Evolutionary conservation across 2,329 filamentous ascomycete species (phyloP).

Genomic region (Hortaea werneckii): DNA sequence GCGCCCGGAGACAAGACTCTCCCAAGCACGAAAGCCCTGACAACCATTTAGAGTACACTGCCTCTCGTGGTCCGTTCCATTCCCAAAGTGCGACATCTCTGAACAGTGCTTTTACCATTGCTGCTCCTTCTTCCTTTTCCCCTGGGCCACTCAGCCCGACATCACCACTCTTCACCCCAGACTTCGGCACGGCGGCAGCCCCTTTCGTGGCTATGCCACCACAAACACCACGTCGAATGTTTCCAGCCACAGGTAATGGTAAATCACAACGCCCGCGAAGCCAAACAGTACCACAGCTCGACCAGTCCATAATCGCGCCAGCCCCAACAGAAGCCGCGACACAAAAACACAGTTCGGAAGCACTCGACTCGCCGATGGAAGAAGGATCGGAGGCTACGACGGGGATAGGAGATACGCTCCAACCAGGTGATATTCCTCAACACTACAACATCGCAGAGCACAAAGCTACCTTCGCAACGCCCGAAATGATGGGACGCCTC

Average conservation of each 20-base stretch:
- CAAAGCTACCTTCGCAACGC: slow-evolving; percentile 12
- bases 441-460: no score
- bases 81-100: slow-evolving; percentile 58
- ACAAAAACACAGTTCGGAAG: slow-evolving; percentile 41
- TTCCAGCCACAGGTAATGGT: slow-evolving; percentile 36
- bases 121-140: slow-evolving; percentile 56
- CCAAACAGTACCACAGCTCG: slow-evolving; percentile 72
- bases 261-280: slow-evolving; percentile 69
- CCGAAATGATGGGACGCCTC: slow-evolving; percentile 38
- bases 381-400: slow-evolving; percentile 25
- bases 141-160: slow-evolving; percentile 63
- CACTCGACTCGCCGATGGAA: slow-evolving; percentile 26
- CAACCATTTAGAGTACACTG: slow-evolving; percentile 49
- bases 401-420: slow-evolving; percentile 19
- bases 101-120: slow-evolving; percentile 57
- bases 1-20: slow-evolving; percentile 59
- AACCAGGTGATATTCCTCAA: slow-evolving; percentile 28
- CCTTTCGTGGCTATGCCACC: slow-evolving; percentile 51
- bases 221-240: slow-evolving; percentile 25
- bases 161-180: slow-evolving; percentile 68
- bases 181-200: slow-evolving; percentile 52
- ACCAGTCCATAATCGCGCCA: slow-evolving; percentile 44
- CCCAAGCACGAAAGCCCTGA: slow-evolving; percentile 50
- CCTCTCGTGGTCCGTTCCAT: slow-evolving; percentile 53
- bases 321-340: slow-evolving; percentile 44